These are phyloP conservation scores for Ehretia macrophylla DNA, from an alignment of 257 asterid species.

Conservation along the genomic window DNA sequence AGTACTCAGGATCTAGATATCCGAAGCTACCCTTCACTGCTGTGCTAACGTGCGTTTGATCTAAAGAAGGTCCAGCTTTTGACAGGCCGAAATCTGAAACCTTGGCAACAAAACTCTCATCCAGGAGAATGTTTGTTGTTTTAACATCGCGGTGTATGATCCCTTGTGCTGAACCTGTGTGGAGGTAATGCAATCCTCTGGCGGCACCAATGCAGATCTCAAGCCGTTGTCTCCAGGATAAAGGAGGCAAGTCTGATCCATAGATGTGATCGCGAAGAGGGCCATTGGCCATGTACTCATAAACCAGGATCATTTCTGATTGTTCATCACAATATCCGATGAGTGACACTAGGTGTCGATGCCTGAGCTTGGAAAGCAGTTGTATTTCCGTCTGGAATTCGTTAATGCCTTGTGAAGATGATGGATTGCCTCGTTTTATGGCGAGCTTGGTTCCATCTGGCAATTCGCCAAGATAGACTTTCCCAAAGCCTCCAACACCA, in stretches of 20 bases:
- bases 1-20: slow-evolving; percentile 92
- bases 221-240: slow-evolving; percentile 78
- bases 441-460: slow-evolving; percentile 70
- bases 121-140: slow-evolving; percentile 83
- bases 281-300: slow-evolving; percentile 80
- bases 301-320: slow-evolving; percentile 80
- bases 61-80: slow-evolving; percentile 73
- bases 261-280: slow-evolving; percentile 80
- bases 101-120: slow-evolving; percentile 60
- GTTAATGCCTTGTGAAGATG: slow-evolving; percentile 81
- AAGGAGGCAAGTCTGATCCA: slow-evolving; percentile 45
- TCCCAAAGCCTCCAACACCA: slow-evolving; percentile 96
- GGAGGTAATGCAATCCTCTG: slow-evolving; percentile 86
- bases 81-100: slow-evolving; percentile 96
- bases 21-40: slow-evolving; percentile 97
- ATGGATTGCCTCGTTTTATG: slow-evolving; percentile 79
- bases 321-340: slow-evolving; percentile 87
- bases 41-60: slow-evolving; percentile 93
- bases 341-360: slow-evolving; percentile 79
- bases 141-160: slow-evolving; percentile 87
- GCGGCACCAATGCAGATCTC: slow-evolving; percentile 96
- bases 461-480: slow-evolving; percentile 65
- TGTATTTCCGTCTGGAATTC: slow-evolving; percentile 86
- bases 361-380: slow-evolving; percentile 77
- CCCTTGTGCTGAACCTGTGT: slow-evolving; percentile 90